Percentiles rank a stretch among this genome's conserved stretches.
Evolutionary conservation across 192 early-diverging fungal species (phyloP).

Genomic region (Endogone sp.): DNA sequence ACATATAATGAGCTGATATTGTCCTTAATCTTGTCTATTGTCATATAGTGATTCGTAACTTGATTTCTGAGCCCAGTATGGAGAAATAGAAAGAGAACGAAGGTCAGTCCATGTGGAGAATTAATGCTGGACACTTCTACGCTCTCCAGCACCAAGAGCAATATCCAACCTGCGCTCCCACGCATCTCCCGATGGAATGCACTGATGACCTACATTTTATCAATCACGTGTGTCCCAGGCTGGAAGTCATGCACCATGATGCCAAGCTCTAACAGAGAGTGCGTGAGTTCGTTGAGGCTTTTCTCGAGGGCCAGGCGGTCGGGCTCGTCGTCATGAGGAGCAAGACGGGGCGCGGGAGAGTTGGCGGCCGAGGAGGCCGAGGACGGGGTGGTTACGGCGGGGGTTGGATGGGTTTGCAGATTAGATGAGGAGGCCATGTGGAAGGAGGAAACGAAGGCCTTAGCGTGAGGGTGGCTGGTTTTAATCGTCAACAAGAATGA

Average conservation of each 20-base stretch:
- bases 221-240: constrained; percentile 37
- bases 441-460: too few relatives aligned
- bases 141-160: too few relatives aligned
- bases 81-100: neutral
- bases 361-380: neutral
- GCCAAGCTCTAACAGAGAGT: constrained; percentile 45
- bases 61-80: constrained; percentile 13
- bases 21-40: constrained; percentile 33
- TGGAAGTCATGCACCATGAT: constrained; percentile 56
- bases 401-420: neutral
- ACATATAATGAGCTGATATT: constrained; percentile 35
- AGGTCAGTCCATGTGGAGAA: neutral
- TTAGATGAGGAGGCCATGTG: neutral
- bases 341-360: neutral
- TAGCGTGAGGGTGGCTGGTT: too few relatives aligned
- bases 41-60: constrained; percentile 25
- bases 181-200: too few relatives aligned
- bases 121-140: neutral
- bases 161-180: too few relatives aligned
- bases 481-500: too few relatives aligned
- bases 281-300: constrained; percentile 42
- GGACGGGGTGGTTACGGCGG: neutral
- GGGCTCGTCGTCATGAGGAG: constrained; percentile 11
- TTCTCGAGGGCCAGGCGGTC: constrained; percentile 33
- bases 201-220: constrained; percentile 40